Evolutionary conservation across 2,329 filamentous ascomycete species (phyloP), one percentile per base, ranked within the genome.

Genomic region (Ustulina deusta): DNA sequence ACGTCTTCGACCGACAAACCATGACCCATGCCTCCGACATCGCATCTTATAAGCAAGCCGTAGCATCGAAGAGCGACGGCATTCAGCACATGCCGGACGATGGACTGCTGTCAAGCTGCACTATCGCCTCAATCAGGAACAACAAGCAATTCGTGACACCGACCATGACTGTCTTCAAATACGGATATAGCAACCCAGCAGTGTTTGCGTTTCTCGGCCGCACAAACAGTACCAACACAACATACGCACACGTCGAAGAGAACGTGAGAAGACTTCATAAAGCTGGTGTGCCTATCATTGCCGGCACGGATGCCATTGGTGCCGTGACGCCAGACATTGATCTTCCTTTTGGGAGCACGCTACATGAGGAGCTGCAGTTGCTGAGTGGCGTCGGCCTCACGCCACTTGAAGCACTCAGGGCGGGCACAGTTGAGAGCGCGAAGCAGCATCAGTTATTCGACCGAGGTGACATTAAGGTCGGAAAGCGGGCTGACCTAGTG

Each of bases 201-300:
- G 68, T 72, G 42, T 15, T 51, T 3, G 49, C 62, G 29, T 73
- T 72, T 29, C 65, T 73, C 9, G 70, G 72, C 10, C 64, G 68
- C 20, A 65, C 68, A 27, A 66, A 61, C 42, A 42, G 49, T 1
- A 67, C 69, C 34, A 72, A 74, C 38, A 6, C 49, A 3, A 65
- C 71, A 27, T 73, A 71, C 54, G 69, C 86, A 71, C 81, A 85
- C 22, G 84, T 82, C 5, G 74, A 78, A 22, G 84, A 84, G 60
- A 83, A 89, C 63, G 83, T 87, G 1, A 55, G 64, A 29, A 61
- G 46, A 29, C 64, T 75, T 27, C 64, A 76, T 60, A 42, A 63
- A 5, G 75, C 76, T 4, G 76, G 77, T 7, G 74, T 78, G 22
- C 68, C 71, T 5, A 75, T 80, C 32, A 67, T 76, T 17, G 75